Evolutionary conservation across 1,284 basidiomycete species (phyloP).

Genomic region (Pseudozyma pruni): DNA sequence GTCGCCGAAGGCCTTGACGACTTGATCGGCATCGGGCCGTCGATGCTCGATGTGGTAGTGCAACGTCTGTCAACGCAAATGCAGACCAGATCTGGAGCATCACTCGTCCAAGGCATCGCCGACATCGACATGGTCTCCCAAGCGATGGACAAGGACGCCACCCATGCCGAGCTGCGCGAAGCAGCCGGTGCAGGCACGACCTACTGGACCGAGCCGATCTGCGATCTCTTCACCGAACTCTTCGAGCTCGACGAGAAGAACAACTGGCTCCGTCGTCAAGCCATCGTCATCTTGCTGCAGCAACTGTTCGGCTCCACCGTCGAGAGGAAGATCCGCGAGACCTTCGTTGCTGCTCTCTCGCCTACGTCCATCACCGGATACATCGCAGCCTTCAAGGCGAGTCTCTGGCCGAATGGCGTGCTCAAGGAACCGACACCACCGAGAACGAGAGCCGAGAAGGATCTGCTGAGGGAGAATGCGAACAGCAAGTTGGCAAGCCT

Average conservation of each 20-base stretch:
- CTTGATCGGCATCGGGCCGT: constrained; percentile 52
- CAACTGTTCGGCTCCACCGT: constrained; percentile 94
- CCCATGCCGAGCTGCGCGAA: constrained; percentile 75
- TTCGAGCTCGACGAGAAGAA: constrained; percentile 95
- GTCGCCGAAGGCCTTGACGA: constrained; percentile 59
- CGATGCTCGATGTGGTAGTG: constrained; percentile 56
- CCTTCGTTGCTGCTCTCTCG: constrained; percentile 71
- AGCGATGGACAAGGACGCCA: constrained; percentile 44
- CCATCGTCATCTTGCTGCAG: constrained; percentile 93
- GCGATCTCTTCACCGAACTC: constrained; percentile 87
- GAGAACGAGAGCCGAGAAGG: constrained; percentile 82
- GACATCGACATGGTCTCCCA: constrained; percentile 54
- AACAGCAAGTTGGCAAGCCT: constrained; percentile 86
- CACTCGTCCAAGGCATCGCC: constrained; percentile 36
- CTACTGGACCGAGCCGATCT: constrained; percentile 88
- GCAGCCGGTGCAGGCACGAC: constrained; percentile 82
- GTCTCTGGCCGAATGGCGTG: constrained; percentile 84
- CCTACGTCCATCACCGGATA: constrained; percentile 72
- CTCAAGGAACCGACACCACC: constrained; percentile 74
- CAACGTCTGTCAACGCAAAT: constrained; percentile 59
- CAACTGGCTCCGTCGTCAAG: constrained; percentile 94
- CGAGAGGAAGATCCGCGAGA: constrained; percentile 93
- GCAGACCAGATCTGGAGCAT: constrained; percentile 28
- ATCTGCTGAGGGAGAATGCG: constrained; percentile 82
- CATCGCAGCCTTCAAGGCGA: constrained; percentile 75